Conservation (phyloP, 441 rosid genomes). For the Adansonia gregorii region DNA sequence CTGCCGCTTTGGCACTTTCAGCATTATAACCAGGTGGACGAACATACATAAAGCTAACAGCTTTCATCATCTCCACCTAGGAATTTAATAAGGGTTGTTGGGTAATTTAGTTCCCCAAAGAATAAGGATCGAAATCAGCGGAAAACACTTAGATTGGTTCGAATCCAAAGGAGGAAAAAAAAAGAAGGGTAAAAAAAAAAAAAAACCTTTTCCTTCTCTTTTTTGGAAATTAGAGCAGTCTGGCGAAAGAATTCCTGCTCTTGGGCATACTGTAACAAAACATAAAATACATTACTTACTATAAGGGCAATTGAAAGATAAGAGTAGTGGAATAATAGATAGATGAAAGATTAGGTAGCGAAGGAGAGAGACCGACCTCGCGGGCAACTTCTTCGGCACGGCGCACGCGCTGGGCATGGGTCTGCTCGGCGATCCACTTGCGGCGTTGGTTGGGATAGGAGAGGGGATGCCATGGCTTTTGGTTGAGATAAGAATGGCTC, state of each 20-base stretch:
- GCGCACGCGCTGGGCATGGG: constrained; percentile 68
- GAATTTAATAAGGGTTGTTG: neutral
- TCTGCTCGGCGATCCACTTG: constrained; percentile 98
- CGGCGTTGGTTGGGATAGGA: constrained; percentile 96
- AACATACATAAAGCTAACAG: constrained; percentile 97
- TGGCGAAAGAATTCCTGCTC: constrained; percentile 95
- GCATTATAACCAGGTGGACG: constrained; percentile 94
- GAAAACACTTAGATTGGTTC: neutral
- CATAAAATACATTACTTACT: neutral
- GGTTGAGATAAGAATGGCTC: constrained; percentile 94
- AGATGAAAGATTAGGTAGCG: neutral
- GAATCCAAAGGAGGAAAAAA: neutral
- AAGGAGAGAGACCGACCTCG: constrained; percentile 48
- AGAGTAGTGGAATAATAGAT: neutral
- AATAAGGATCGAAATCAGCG: neutral
- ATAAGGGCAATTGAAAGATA: neutral
- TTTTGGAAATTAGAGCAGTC: constrained; percentile 83
- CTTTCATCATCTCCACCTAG: constrained; percentile 87
- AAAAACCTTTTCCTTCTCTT: constrained; percentile 87
- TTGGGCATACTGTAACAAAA: constrained; percentile 69
- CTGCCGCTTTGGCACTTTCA: constrained; percentile 96
- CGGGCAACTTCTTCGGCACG: constrained; percentile 89
- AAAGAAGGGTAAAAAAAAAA: neutral
- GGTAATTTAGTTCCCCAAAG: neutral
- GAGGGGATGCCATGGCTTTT: constrained; percentile 99